Conservation (phyloP, 164 flowering plant species). For the Vitis labrusca region DNA sequence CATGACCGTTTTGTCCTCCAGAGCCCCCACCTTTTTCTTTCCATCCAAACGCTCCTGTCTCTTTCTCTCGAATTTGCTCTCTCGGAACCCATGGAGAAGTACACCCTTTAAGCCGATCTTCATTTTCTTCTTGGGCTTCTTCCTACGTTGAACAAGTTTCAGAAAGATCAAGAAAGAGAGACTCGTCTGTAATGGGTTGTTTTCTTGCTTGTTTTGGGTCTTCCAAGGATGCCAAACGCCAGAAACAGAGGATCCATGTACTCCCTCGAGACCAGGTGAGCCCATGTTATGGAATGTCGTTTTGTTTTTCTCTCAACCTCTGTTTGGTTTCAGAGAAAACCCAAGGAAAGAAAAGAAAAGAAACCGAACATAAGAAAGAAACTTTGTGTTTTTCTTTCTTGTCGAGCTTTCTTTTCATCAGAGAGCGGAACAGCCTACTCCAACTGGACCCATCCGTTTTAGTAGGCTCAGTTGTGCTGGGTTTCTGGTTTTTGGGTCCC, state of each 20-base stretch:
- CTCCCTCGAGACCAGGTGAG: slow-evolving; percentile 38
- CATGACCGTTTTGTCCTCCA: slow-evolving; percentile 30
- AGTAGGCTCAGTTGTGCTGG: background rate
- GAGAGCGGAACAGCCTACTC: background rate
- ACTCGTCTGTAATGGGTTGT: slow-evolving; percentile 51
- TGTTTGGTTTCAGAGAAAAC: slow-evolving; percentile 6
- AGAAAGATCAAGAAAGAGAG: slow-evolving; percentile 3
- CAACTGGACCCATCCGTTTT: background rate
- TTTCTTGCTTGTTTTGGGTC: slow-evolving; percentile 70
- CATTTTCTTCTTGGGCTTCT: background rate
- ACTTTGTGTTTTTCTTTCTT: slow-evolving; percentile 1
- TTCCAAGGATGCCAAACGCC: slow-evolving; percentile 33
- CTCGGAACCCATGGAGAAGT: background rate
- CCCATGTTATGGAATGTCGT: background rate
- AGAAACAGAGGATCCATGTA: slow-evolving; percentile 27
- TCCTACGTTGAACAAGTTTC: background rate
- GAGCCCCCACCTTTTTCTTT: background rate
- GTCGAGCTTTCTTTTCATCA: background rate
- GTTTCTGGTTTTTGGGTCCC: background rate
- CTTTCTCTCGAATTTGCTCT: slow-evolving; percentile 10
- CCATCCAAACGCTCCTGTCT: slow-evolving; percentile 13
- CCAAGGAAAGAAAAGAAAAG: background rate
- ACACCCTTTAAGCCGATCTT: no score
- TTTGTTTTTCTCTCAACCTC: background rate
- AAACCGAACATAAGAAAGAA: background rate